Evolutionary conservation across 2,329 filamentous ascomycete species (phyloP).

Genomic region (Colletotrichum cereale): DNA sequence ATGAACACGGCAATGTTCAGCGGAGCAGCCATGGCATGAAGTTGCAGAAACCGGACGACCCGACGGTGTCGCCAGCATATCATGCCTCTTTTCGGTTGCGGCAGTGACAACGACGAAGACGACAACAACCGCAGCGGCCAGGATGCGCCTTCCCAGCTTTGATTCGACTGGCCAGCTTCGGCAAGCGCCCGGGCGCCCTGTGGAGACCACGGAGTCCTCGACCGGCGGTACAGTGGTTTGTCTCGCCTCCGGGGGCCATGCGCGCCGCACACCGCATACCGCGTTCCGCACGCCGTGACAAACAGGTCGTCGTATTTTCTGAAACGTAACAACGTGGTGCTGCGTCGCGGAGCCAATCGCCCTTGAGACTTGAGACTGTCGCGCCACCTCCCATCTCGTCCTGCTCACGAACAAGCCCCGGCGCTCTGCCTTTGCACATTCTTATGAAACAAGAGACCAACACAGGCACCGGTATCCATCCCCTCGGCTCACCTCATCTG

Average conservation of each 20-base stretch:
- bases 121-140: background rate
- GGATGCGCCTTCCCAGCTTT: background rate
- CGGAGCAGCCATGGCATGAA: conserved; percentile 21
- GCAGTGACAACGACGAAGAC: conserved; percentile 1
- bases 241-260: conserved; percentile 7
- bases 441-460: conserved; percentile 35
- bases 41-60: conserved; percentile 24
- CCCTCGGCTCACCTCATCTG: conserved; percentile 10
- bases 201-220: conserved; percentile 16
- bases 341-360: conserved; percentile 30
- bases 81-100: background rate
- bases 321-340: conserved; percentile 27
- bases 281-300: too few relatives aligned
- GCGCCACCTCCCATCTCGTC: background rate
- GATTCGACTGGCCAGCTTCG: background rate
- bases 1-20: background rate
- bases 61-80: background rate
- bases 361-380: too few relatives aligned
- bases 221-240: conserved; percentile 14
- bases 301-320: conserved; percentile 28
- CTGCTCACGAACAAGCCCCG: conserved; percentile 6
- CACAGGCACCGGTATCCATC: background rate
- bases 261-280: conserved; percentile 23
- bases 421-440: conserved; percentile 21
- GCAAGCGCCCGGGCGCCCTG: conserved; percentile 16